A percentile compares a stretch with the other conserved stretches of the same genome.
These are phyloP conservation scores for Acer saccharum DNA, from an alignment of 345 rosid genomes.

Conservation along the genomic window DNA sequence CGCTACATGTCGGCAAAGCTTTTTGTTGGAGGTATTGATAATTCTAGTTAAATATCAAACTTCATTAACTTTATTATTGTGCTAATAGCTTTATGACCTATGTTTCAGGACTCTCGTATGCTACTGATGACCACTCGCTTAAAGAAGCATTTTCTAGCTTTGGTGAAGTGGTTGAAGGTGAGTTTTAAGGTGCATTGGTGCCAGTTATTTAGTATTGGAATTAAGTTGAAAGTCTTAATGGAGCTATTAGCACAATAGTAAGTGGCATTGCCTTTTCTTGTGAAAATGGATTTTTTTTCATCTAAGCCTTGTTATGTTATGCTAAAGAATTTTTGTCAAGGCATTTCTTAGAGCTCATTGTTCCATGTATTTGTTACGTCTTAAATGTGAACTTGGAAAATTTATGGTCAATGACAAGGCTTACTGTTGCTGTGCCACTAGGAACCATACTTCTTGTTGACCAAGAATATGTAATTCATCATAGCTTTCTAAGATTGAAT, in stretches of 20 bases:
- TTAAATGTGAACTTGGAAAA: not conserved
- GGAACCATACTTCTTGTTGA: not conserved
- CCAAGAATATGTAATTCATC: not conserved
- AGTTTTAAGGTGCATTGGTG: not conserved
- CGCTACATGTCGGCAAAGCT: slow-evolving; percentile 66
- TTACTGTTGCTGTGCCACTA: not conserved
- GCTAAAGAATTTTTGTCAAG: not conserved
- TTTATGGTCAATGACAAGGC: not conserved
- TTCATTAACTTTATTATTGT: not conserved
- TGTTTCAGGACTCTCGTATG: slow-evolving; percentile 46
- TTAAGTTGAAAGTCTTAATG: no score
- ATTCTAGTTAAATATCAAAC: not conserved
- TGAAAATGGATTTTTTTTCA: not conserved
- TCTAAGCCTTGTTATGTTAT: not conserved
- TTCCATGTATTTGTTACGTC: not conserved
- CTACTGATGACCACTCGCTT: slow-evolving; percentile 44
- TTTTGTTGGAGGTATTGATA: slow-evolving; percentile 72
- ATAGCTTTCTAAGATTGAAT: not conserved
- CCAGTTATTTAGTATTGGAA: not conserved
- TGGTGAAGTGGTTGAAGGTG: slow-evolving; percentile 59
- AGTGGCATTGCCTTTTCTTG: not conserved
- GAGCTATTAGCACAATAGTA: not conserved
- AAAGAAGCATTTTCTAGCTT: slow-evolving; percentile 53
- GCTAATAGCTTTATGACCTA: not conserved
- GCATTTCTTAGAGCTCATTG: not conserved